Conservation (phyloP, 768 basidiomycete genomes). For the Solioccasus polychromus region DNA sequence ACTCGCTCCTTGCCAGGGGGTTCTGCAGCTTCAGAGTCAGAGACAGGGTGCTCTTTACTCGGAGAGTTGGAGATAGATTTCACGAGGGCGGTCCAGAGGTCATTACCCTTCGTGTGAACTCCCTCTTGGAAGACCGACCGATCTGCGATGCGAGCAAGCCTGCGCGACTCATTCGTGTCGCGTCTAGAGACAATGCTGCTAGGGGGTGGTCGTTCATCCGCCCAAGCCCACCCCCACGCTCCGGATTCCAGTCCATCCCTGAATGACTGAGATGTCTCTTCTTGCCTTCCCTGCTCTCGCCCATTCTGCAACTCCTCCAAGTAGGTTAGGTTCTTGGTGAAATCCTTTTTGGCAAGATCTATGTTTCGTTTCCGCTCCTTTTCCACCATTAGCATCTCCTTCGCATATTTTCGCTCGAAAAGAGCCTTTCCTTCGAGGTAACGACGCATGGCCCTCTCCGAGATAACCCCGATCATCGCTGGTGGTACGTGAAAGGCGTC, state of each 20-base stretch:
- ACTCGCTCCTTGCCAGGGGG: background rate
- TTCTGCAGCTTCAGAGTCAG: conserved; percentile 13
- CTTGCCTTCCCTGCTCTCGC: conserved; percentile 21
- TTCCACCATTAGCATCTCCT: conserved; percentile 55
- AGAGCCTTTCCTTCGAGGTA: conserved; percentile 60
- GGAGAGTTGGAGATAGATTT: conserved; percentile 59
- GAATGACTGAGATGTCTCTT: conserved; percentile 18
- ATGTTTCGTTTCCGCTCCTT: conserved; percentile 64
- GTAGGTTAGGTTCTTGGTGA: conserved; percentile 48
- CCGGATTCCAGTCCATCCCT: conserved; percentile 39
- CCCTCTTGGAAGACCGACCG: conserved; percentile 58
- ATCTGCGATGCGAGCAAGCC: conserved; percentile 73
- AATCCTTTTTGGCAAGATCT: conserved; percentile 62
- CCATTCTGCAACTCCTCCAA: conserved; percentile 32
- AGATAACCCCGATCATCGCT: conserved; percentile 69
- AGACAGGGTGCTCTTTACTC: conserved; percentile 38
- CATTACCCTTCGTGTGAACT: conserved; percentile 59
- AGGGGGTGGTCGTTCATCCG: conserved; percentile 82
- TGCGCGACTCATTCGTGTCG: conserved; percentile 78
- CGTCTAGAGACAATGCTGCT: conserved; percentile 88
- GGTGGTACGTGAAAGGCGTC: conserved; percentile 61
- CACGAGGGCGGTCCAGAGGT: conserved; percentile 65
- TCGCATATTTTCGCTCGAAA: conserved; percentile 68
- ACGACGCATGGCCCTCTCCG: conserved; percentile 72
- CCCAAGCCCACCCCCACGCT: conserved; percentile 84